Evolutionary conservation across 345 rosid species (phyloP), one percentile per base, ranked within the genome.

Genomic region (Luvunga scandens): DNA sequence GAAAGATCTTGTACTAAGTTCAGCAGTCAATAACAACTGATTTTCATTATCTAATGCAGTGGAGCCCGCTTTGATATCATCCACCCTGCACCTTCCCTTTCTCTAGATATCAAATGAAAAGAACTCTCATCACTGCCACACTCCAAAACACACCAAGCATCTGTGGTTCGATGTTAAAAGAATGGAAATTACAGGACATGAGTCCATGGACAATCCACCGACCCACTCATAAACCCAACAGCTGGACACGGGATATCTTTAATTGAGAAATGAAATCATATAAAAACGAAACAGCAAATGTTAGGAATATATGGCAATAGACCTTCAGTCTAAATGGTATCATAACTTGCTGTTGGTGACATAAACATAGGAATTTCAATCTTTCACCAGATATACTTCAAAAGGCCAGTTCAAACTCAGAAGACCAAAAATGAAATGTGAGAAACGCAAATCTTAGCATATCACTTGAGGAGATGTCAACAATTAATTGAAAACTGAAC

Each of bases 321-420:
- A 66, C 55, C 64, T 65, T 16, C 39, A 14, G 53, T 67, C 68
- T 30, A 36, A 31, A 48, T 33, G 19, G 14, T 18, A 24, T 21
- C 5, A 34, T 66, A 66, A 33, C 55, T 76, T 53, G 42, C 72
- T 9, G 3, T 30, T 66, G 28, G 53, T 18, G 50, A 31, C 69
- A 31, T 12, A 7, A n/a, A 53, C 24, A 66, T 33, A 33, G 50
- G 66, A 60, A 63, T 73, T 75, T 45, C 45, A 53, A 76, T 65
- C 72, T 55, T 75, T 76, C 45, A 19, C 50, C 78, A 22, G 45
- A 63, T 75, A 75, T 63, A 45, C 59, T 75, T 69, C 61, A 50
- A 24, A 75, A 62, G 30, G 21, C 30, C 45, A 64, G 65, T 42
- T 75, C n/a, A n/a, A 64, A 75, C 61, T 63, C 61, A 64, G 56